These are phyloP conservation scores for Magnolia sinica DNA, from an alignment of 164 flowering plant genomes.

Conservation along the genomic window DNA sequence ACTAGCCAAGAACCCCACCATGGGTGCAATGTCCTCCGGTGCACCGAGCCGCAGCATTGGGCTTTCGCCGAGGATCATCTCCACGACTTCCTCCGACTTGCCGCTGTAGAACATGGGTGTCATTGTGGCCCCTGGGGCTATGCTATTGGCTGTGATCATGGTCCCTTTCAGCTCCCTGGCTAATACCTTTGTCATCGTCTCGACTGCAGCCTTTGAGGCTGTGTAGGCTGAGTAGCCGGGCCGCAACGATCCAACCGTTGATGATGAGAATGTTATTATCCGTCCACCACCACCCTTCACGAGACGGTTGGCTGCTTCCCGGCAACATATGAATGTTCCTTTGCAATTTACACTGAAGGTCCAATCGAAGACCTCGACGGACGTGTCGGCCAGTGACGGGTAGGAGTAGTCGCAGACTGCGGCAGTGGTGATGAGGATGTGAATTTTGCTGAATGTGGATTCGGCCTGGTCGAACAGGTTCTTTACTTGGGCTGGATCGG, in stretches of 20 bases:
- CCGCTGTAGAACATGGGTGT: constrained; percentile 55
- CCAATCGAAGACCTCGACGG: constrained; percentile 44
- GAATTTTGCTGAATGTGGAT: constrained; percentile 27
- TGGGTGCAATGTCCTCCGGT: constrained; percentile 39
- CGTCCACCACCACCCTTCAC: constrained; percentile 55
- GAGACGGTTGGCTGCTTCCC: constrained; percentile 50
- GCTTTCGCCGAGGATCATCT: constrained; percentile 21
- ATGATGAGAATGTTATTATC: constrained; percentile 38
- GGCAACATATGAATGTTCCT: constrained; percentile 49
- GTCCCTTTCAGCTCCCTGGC: constrained; percentile 66
- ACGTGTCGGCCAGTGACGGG: constrained; percentile 37
- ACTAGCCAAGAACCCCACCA: constrained; percentile 51
- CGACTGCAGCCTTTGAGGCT: constrained; percentile 63
- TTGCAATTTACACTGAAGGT: constrained; percentile 42
- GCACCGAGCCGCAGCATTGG: constrained; percentile 50
- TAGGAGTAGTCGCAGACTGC: constrained; percentile 43
- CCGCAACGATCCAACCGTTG: constrained; percentile 31
- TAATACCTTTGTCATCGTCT: constrained; percentile 50
- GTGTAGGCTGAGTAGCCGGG: constrained; percentile 44
- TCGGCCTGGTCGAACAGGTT: constrained; percentile 59
- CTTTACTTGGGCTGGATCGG: constrained; percentile 46
- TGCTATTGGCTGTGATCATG: constrained; percentile 51
- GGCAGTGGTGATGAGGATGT: constrained; percentile 60
- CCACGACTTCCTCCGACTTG: constrained; percentile 39
- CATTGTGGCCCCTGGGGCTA: constrained; percentile 60